Evolutionary conservation across 768 basidiomycete species (phyloP), one percentile per base, ranked within the genome.

Genomic region (Mycena rebaudengoi): DNA sequence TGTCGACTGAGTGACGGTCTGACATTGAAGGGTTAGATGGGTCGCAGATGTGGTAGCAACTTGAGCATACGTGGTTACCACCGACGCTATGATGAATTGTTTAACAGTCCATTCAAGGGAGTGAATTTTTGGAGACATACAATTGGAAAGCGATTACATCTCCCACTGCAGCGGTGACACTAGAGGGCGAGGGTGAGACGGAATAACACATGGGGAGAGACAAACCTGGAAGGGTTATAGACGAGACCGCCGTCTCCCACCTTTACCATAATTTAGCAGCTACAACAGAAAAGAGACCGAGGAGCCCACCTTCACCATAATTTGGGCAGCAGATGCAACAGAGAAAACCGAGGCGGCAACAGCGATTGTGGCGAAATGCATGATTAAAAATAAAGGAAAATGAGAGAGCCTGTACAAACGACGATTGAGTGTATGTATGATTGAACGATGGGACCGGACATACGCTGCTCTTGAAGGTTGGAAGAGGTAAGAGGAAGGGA

Each of bases 1-100:
- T 12, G 82, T 79, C 32, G 82, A 84, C 71, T 84, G 80, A 35
- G 82, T 82, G 62, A 79, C 78, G 25, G 80, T 80, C 79, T 84
- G 54, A 16, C n/a, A n/a, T n/a, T n/a, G n/a, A n/a, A n/a, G n/a
- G n/a, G 10, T 44, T 8, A 50, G 33, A 21, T 4, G 8, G 46
- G 2, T 14, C 10, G 33, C 28, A 20, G 13, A 33, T 8, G 3
- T 25, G 23, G 18, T 18, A 4, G 3, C 3, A 14, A 3, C 14
- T 6, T 10, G 23, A 43, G 8, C 76, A 43, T 61, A 78, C 76
- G 65, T 77, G 76, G 67, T 77, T 79, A 66, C 71, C 70, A 0
- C 71, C 60, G 18, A 69, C 23, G 65, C 76, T 78, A 23, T n/a
- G n/a, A n/a, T 21, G 44, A 13, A 49, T 65, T 18, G 28, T 56